phyloP scores from a whole-genome alignment of 352 stramenopile genomes.

The Globisporangium splendens region DNA sequence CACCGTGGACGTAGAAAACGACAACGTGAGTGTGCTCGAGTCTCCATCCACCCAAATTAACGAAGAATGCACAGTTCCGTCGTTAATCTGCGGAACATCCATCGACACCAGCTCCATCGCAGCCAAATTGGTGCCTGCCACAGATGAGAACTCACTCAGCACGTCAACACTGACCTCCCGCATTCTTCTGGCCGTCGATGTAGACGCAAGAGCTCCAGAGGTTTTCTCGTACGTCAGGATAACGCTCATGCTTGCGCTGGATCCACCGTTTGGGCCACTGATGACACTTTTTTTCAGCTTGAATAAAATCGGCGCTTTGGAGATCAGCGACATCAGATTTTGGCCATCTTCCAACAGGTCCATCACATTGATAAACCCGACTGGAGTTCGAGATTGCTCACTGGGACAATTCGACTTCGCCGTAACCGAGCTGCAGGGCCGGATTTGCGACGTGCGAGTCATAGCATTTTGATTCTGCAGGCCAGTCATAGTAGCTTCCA shows the following conservation, averaged over 20 bases:
- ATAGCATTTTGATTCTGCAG: conserved; percentile 18
- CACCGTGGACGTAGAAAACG: conserved; percentile 73
- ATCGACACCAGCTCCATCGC: conserved; percentile 61
- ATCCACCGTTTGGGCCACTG: conserved; percentile 33
- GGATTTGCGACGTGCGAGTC: conserved; percentile 22
- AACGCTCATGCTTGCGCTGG: conserved; percentile 39
- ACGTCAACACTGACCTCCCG: conserved; percentile 43
- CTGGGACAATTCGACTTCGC: conserved; percentile 37
- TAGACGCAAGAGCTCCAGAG: conserved; percentile 27
- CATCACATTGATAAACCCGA: conserved; percentile 68
- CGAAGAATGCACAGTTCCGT: conserved; percentile 58
- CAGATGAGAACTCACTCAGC: conserved; percentile 8
- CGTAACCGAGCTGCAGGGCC: conserved; percentile 52
- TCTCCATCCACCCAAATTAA: conserved; percentile 75
- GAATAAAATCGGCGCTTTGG: conserved; percentile 51
- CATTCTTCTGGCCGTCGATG: conserved; percentile 30
- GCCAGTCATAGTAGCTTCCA: conserved; percentile 39
- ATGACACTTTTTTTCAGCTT: conserved; percentile 58
- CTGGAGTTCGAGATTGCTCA: conserved; percentile 25
- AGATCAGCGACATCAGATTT: conserved; percentile 44
- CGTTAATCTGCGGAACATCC: conserved; percentile 35
- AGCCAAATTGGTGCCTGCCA: conserved; percentile 24
- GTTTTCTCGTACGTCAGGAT: conserved; percentile 55
- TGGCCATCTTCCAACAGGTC: conserved; percentile 48
- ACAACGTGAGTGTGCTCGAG: conserved; percentile 60